A percentile compares a stretch with the other conserved stretches of the same genome.
Evolutionary conservation across 2,329 filamentous ascomycete genomes (phyloP).

Genomic region (Fusarium sterilihyphosum): DNA sequence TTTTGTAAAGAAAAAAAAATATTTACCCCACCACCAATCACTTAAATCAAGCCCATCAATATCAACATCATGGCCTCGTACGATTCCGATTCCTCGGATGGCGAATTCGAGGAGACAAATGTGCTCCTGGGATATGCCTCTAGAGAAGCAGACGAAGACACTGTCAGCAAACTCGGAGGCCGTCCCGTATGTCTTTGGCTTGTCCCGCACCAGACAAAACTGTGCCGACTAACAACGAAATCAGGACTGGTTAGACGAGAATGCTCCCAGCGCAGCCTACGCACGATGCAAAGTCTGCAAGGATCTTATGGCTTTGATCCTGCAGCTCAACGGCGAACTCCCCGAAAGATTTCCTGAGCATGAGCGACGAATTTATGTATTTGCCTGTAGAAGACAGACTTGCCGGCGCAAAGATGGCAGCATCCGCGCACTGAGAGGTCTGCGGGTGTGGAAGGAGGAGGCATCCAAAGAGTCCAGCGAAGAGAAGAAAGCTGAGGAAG

Average conservation of each 20-base stretch:
- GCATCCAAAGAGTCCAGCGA: slow-evolving; percentile 40
- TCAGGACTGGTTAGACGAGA: slow-evolving; percentile 84
- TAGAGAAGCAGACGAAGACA: slow-evolving; percentile 80
- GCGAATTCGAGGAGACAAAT: slow-evolving; percentile 80
- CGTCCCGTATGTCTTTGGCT: slow-evolving; percentile 72
- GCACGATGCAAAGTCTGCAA: slow-evolving; percentile 91
- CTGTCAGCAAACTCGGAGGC: slow-evolving; percentile 88
- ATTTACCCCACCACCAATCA: slow-evolving; percentile 52
- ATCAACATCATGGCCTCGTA: slow-evolving; percentile 72
- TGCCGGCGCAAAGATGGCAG: slow-evolving; percentile 87
- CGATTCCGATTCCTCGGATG: slow-evolving; percentile 85
- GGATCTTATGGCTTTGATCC: slow-evolving; percentile 80
- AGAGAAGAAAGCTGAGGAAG: slow-evolving; percentile 47
- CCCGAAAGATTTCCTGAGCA: slow-evolving; percentile 87
- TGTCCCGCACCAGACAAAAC: neutral
- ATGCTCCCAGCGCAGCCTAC: slow-evolving; percentile 77
- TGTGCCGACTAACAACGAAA: slow-evolving; percentile 29
- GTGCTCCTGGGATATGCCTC: slow-evolving; percentile 92
- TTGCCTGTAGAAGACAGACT: slow-evolving; percentile 79
- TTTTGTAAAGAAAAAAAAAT: slow-evolving; percentile 50
- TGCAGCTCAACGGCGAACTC: slow-evolving; percentile 92
- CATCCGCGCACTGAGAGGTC: slow-evolving; percentile 77
- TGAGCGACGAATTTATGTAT: slow-evolving; percentile 87
- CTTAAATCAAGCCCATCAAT: slow-evolving; percentile 27
- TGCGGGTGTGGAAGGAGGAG: slow-evolving; percentile 63